Conservation (phyloP, 345 rosid genomes). For the Eucalyptus urophylla region DNA sequence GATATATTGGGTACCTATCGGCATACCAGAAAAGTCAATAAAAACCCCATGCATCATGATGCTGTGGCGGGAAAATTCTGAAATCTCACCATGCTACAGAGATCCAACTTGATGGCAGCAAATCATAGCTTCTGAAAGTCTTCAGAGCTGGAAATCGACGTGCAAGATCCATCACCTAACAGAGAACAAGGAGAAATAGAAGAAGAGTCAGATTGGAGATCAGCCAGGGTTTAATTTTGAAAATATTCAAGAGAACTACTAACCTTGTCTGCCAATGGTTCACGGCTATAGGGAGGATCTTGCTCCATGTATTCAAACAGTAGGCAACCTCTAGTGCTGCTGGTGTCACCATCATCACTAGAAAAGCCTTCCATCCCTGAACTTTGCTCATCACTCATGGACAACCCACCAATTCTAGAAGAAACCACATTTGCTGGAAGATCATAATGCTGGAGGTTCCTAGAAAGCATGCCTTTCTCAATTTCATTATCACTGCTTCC, state of each 20-base stretch:
- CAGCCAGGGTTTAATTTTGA: background rate
- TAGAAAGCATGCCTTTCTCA: constrained; percentile 21
- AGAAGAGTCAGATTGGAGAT: background rate
- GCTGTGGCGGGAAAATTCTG: background rate
- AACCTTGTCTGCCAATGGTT: constrained; percentile 92
- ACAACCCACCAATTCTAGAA: constrained; percentile 27
- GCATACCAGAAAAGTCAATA: background rate
- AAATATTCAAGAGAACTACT: background rate
- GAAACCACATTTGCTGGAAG: constrained; percentile 2
- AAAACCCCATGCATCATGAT: background rate
- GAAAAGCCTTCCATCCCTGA: constrained; percentile 34
- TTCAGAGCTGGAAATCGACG: constrained; percentile 49
- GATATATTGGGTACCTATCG: constrained; percentile 79
- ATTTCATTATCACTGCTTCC: constrained; percentile 63
- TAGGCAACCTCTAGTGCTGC: constrained; percentile 33
- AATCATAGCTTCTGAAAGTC: constrained; percentile 61
- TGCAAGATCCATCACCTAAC: constrained; percentile 41
- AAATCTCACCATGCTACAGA: constrained; percentile 79
- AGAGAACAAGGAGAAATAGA: background rate
- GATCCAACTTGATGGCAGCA: constrained; percentile 71
- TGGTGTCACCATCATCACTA: constrained; percentile 65
- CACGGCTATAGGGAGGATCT: constrained; percentile 71
- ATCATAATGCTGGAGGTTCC: background rate
- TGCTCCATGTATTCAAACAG: constrained; percentile 73
- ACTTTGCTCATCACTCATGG: constrained; percentile 30